Base-by-base conservation (phyloP, 2,329 filamentous ascomycete genomes). In the Colletotrichum abscissum region DNA sequence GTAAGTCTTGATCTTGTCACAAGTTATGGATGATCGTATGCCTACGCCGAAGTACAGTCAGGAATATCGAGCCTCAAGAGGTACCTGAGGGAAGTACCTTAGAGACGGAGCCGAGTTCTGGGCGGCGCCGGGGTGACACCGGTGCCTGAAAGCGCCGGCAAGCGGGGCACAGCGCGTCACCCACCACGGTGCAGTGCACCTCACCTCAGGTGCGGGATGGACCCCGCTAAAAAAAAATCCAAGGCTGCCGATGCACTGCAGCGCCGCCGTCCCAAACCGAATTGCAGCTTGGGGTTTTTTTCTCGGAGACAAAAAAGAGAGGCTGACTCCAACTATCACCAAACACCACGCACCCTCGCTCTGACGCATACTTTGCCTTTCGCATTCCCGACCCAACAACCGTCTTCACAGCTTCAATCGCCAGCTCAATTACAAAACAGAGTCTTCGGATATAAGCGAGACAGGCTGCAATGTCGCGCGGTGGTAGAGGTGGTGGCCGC, bases 401-500 rank as follows among this genome's bases (percentile, higher is more conserved):
- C 19, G 4, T 5, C 9, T 11, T 28, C 6, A 26, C 33, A 16
- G 6, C 7, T 14, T 22, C 49, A 19, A 14, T 30, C 30, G 4
- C 12, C 7, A 35, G 5, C 28, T 6, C 59, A 66, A 26, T 28
- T 35, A 14, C 66, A 57, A 8, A 56, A 4, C 9, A 28, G 16
- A 30, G 26, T 5, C 7, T 22, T n/a, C 30, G 1, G 4, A 55
- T 24, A 66, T 30, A 24, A 14, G 11, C 16, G 4, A 56, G 28
- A 35, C n/a, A 12, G 3, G 22, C 1, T n/a, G 14, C 49, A 76
- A 90, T 90, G 88, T 89, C 88, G 65, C 82, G 87, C 79, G 87
- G 88, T 74, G 82, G 85, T 72, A 81, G 87, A 79, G 86, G 88
- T 76, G 86, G 87, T 75, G 86, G 87, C 46, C 85, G 88, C 63